A percentile compares a stretch with the other conserved stretches of the same genome.
phyloP scores from a whole-genome alignment of 768 basidiomycete genomes.

The Calocybe gangraenosa region DNA sequence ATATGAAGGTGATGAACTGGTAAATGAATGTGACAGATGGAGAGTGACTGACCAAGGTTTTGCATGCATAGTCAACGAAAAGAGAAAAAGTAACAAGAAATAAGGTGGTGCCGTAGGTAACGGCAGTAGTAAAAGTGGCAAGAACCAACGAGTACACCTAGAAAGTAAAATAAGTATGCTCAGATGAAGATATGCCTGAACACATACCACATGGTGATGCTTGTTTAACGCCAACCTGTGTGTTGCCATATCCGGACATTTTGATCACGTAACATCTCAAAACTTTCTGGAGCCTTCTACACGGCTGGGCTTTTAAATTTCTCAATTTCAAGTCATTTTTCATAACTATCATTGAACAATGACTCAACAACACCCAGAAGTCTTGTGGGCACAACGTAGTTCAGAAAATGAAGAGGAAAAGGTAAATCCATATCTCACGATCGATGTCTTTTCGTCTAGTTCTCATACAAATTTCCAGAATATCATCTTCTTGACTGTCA shows the following conservation, averaged over 20 bases:
- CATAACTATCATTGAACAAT: constrained; percentile 25
- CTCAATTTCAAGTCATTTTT: constrained; percentile 20
- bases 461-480: constrained; percentile 52
- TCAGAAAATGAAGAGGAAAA: constrained; percentile 59
- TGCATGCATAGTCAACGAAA: constrained; percentile 76
- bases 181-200: constrained; percentile 7
- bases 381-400: constrained; percentile 95
- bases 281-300: constrained; percentile 45
- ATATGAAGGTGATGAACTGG: constrained; percentile 4
- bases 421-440: constrained; percentile 34
- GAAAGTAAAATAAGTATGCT: background rate
- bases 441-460: constrained; percentile 17
- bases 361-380: constrained; percentile 69
- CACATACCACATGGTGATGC: constrained; percentile 49
- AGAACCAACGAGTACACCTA: constrained; percentile 86
- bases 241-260: background rate
- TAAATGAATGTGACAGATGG: background rate
- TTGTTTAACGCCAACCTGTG: too few relatives aligned
- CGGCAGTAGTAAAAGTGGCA: constrained; percentile 72
- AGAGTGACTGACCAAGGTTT: constrained; percentile 68
- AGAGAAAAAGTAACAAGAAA: constrained; percentile 72
- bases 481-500: constrained; percentile 79
- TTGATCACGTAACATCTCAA: constrained; percentile 13
- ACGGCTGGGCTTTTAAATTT: constrained; percentile 9
- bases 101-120: constrained; percentile 78